These are phyloP conservation scores for Melastoma malabathricum DNA, from an alignment of 345 rosid species.

Conservation along the genomic window DNA sequence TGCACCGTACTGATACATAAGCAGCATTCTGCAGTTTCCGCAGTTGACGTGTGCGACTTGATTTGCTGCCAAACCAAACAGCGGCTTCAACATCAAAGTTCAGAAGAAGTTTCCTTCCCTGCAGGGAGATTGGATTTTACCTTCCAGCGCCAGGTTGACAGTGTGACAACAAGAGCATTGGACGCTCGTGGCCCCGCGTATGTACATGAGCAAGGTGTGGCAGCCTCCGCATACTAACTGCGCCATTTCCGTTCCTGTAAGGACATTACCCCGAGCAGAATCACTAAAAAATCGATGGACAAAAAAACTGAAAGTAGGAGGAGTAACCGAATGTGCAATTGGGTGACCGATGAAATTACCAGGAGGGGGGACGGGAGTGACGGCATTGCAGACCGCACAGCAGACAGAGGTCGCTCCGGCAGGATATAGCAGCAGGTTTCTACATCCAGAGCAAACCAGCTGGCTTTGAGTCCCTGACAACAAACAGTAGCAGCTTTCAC, in stretches of 20 bases:
- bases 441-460: conserved; percentile 95
- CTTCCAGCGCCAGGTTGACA: conserved; percentile 82
- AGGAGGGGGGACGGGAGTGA: conserved; percentile 89
- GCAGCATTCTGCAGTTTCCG: conserved; percentile 87
- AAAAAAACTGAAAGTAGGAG: too few relatives aligned
- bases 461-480: conserved; percentile 61
- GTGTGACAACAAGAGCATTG: conserved; percentile 98
- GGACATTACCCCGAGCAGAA: background rate
- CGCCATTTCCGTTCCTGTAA: conserved; percentile 93
- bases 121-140: conserved; percentile 13
- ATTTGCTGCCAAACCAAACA: conserved; percentile 41
- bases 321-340: background rate
- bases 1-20: conserved; percentile 96
- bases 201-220: conserved; percentile 89
- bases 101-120: too few relatives aligned
- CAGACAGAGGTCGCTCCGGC: conserved; percentile 95
- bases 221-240: conserved; percentile 99
- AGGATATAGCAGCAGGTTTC: conserved; percentile 80
- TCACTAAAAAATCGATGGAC: too few relatives aligned
- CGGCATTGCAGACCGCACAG: conserved; percentile 97
- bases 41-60: conserved; percentile 94
- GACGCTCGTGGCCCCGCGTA: conserved; percentile 96
- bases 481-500: background rate
- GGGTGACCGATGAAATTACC: conserved; percentile 24
- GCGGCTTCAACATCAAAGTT: background rate